Conservation (phyloP, 2,329 filamentous ascomycete species). For the Neoascochyta sp. region DNA sequence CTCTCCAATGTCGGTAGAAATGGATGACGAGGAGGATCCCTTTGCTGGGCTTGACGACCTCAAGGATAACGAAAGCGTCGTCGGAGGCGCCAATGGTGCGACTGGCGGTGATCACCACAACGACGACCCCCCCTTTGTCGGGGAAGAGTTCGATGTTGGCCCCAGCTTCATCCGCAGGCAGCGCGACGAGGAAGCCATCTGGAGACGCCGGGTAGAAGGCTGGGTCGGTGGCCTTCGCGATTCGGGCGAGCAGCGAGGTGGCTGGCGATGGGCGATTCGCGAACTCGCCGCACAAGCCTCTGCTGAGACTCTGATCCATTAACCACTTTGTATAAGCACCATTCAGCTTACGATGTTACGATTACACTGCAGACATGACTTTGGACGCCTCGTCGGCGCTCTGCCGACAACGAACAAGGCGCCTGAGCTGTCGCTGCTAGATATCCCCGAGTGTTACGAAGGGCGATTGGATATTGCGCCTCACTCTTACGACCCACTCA, state of each 20-base stretch:
- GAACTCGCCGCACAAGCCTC: constrained; percentile 41
- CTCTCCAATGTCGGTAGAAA: constrained; percentile 52
- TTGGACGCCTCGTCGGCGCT: constrained; percentile 20
- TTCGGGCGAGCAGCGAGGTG: constrained; percentile 40
- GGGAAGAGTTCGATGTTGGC: constrained; percentile 96
- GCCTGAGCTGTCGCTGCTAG: constrained; percentile 20
- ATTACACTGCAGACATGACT: constrained; percentile 30
- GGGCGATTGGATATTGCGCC: constrained; percentile 26
- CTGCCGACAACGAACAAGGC: constrained; percentile 25
- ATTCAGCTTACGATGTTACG: constrained; percentile 32
- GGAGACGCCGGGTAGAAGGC: constrained; percentile 80
- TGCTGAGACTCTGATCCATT: constrained; percentile 16
- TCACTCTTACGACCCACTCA: constrained; percentile 38
- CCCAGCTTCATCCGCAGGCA: constrained; percentile 89
- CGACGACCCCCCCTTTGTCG: constrained; percentile 54
- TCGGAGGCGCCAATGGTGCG: constrained; percentile 21
- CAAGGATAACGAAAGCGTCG: constrained; percentile 57
- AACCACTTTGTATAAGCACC: constrained; percentile 12
- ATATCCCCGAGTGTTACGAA: constrained; percentile 38
- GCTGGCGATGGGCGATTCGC: constrained; percentile 73
- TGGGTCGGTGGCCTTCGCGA: constrained; percentile 67
- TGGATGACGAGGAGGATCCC: constrained; percentile 86
- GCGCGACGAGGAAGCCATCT: constrained; percentile 85
- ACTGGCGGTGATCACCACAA: constrained; percentile 17
- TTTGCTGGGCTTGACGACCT: constrained; percentile 95